Percentiles rank a stretch among this genome's conserved stretches.
Conservation (phyloP, 169 alveolate genomes). For the Plasmodium relictum region DNA sequence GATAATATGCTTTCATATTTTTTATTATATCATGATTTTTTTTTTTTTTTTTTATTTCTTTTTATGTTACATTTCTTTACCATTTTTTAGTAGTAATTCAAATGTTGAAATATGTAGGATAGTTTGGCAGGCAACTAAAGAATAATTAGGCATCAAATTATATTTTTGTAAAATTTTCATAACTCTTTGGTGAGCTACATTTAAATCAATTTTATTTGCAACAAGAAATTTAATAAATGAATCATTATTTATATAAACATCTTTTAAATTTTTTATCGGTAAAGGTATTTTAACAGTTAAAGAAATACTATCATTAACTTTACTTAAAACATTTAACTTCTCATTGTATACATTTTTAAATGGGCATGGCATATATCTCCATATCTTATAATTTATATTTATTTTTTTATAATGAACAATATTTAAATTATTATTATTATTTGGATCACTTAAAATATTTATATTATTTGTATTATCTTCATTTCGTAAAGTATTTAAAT, state of each 20-base stretch:
- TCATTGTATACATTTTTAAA: conserved; percentile 17
- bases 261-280: conserved; percentile 67
- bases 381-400: conserved; percentile 31
- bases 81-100: conserved; percentile 17
- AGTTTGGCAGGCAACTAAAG: conserved; percentile 72
- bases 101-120: conserved; percentile 40
- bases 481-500: background rate
- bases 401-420: conserved; percentile 16
- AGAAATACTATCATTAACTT: conserved; percentile 20
- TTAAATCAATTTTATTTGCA: conserved; percentile 56
- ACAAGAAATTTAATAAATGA: conserved; percentile 60
- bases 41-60: background rate
- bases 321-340: conserved; percentile 3
- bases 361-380: conserved; percentile 77
- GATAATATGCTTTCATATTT: background rate
- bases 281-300: conserved; percentile 38
- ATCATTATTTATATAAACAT: conserved; percentile 54
- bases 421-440: background rate
- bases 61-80: background rate
- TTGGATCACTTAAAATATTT: background rate
- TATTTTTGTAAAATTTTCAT: conserved; percentile 39
- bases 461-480: background rate
- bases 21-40: background rate
- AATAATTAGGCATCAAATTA: conserved; percentile 67
- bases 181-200: conserved; percentile 67